phyloP scores from a whole-genome alignment of 2,329 filamentous ascomycete species.

The Aspergillus fijiensis region DNA sequence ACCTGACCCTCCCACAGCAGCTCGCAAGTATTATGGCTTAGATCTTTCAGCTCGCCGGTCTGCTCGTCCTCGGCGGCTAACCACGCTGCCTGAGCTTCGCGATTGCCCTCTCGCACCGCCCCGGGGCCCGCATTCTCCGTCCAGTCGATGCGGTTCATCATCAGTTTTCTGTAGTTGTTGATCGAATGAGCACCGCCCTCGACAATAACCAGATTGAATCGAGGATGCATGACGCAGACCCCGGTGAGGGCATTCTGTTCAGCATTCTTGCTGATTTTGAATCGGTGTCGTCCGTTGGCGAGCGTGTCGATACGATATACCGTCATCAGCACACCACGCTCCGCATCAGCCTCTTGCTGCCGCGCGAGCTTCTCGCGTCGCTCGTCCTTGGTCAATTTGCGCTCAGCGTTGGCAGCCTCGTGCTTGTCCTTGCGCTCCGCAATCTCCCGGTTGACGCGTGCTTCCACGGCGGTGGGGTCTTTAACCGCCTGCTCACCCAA shows the following conservation, averaged over 20 bases:
- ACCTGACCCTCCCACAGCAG: slow-evolving; percentile 90
- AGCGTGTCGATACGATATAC: slow-evolving; percentile 89
- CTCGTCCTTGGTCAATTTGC: slow-evolving; percentile 86
- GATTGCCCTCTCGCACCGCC: slow-evolving; percentile 55
- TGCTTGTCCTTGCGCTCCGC: slow-evolving; percentile 80
- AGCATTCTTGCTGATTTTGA: slow-evolving; percentile 88
- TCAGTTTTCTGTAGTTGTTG: slow-evolving; percentile 83
- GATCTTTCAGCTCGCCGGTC: slow-evolving; percentile 71
- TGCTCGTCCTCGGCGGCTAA: slow-evolving; percentile 75
- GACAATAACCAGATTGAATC: slow-evolving; percentile 83
- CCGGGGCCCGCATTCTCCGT: slow-evolving; percentile 77
- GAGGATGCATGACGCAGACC: slow-evolving; percentile 87
- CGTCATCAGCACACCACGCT: slow-evolving; percentile 78
- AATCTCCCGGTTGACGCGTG: slow-evolving; percentile 89
- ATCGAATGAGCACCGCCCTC: slow-evolving; percentile 86
- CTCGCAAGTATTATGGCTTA: slow-evolving; percentile 76
- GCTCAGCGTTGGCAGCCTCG: slow-evolving; percentile 73
- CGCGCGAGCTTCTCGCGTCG: slow-evolving; percentile 75
- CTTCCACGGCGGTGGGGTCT: slow-evolving; percentile 95
- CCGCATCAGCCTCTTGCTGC: slow-evolving; percentile 85
- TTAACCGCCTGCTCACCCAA: slow-evolving; percentile 90
- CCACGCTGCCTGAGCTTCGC: slow-evolving; percentile 67
- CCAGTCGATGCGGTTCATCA: slow-evolving; percentile 94
- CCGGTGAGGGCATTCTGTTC: slow-evolving; percentile 86
- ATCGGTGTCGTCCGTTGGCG: slow-evolving; percentile 90